These are phyloP conservation scores for Pyrenochaeta sp. DNA, from an alignment of 2,329 filamentous ascomycete genomes.

Conservation along the genomic window DNA sequence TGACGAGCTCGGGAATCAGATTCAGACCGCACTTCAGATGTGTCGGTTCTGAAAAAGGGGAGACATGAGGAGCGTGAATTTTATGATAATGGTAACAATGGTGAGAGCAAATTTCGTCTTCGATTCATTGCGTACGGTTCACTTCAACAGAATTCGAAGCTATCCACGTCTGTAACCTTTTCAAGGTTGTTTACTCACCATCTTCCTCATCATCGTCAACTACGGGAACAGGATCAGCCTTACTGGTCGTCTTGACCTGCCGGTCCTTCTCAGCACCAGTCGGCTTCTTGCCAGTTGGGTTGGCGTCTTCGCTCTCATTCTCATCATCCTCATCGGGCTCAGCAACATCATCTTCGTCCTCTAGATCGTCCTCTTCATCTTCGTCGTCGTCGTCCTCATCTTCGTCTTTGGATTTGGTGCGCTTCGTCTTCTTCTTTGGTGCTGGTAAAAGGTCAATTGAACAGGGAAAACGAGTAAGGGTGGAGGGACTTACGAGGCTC, in stretches of 20 bases:
- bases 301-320: slow-evolving; percentile 50
- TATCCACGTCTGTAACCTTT: background rate
- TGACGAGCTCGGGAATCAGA: no score
- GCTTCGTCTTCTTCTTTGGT: slow-evolving; percentile 47
- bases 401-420: slow-evolving; percentile 38
- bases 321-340: slow-evolving; percentile 34
- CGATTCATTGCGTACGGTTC: no score
- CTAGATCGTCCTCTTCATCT: slow-evolving; percentile 30
- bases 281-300: slow-evolving; percentile 47
- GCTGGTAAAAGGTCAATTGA: slow-evolving; percentile 23
- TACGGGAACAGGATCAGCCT: slow-evolving; percentile 41
- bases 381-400: slow-evolving; percentile 46
- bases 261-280: slow-evolving; percentile 44
- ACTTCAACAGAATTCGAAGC: no score
- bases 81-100: no score
- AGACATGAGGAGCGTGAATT: no score
- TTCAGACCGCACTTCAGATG: no score
- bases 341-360: slow-evolving; percentile 29
- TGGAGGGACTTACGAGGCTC: slow-evolving; percentile 42
- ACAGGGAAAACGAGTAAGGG: background rate
- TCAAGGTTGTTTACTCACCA: slow-evolving; percentile 30
- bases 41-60: no score
- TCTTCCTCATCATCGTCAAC: slow-evolving; percentile 43
- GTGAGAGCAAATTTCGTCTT: no score
- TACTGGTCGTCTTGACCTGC: slow-evolving; percentile 42